Conservation (phyloP, 2,329 filamentous ascomycete genomes). For the Beauveria scarabaeidicola region DNA sequence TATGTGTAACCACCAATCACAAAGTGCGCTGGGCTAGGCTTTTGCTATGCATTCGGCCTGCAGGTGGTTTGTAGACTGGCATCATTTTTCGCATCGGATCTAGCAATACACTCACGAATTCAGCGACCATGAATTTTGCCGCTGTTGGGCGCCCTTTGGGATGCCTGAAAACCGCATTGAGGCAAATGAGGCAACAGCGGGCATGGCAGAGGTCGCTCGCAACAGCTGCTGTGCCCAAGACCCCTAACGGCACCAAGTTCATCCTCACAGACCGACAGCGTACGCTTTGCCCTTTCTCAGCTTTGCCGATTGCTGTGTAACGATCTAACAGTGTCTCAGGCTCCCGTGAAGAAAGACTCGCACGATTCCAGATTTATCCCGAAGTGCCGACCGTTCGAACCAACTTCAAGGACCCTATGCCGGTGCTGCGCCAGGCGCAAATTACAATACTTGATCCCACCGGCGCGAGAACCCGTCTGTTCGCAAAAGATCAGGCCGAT, state of each 20-base stretch:
- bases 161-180: constrained; percentile 59
- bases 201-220: constrained; percentile 38
- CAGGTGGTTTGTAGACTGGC: background rate
- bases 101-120: background rate
- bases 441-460: constrained; percentile 72
- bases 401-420: constrained; percentile 58
- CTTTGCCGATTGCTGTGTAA: background rate
- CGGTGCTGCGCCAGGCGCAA: constrained; percentile 58
- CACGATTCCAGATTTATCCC: constrained; percentile 44
- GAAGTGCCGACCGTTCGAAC: constrained; percentile 47
- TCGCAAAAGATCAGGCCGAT: constrained; percentile 69
- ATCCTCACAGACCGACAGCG: constrained; percentile 27
- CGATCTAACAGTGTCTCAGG: constrained; percentile 19
- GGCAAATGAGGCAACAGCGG: constrained; percentile 46
- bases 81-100: constrained; percentile 7
- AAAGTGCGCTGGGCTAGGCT: constrained; percentile 12
- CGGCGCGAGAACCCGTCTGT: constrained; percentile 72
- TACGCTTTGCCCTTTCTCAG: constrained; percentile 18
- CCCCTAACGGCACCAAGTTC: constrained; percentile 17
- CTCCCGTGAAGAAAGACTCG: constrained; percentile 26
- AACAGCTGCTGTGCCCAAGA: constrained; percentile 23
- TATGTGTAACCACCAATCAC: too few species aligned
- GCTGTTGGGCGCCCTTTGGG: constrained; percentile 57
- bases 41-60: background rate
- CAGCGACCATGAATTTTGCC: constrained; percentile 49